Evolutionary conservation across 2,329 filamentous ascomycete species (phyloP), one percentile per base, ranked within the genome.

Genomic region (Neofusicoccum cordaticola): DNA sequence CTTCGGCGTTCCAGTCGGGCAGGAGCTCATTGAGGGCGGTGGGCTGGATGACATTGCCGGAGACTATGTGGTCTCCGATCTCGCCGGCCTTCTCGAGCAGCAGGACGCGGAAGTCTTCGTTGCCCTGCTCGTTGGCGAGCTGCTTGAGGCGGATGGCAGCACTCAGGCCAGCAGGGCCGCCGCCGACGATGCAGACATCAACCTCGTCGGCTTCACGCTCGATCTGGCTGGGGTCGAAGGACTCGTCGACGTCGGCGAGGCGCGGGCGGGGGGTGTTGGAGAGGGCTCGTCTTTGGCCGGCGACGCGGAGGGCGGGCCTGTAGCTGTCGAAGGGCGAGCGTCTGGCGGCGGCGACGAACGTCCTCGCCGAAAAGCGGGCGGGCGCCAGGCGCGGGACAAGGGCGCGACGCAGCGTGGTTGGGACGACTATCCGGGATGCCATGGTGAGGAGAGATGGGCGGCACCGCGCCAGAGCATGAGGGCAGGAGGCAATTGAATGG

Each of bases 61-160:
- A 98, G 42, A 99, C 85, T 68, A 97, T 96, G 77, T 99, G 95
- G 34, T 93, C 93, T 62, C 95, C 95, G 66, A 99, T 81, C 77
- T 99, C 95, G 67, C 93, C 92, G 2, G 95, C 93, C 80, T 99
- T 99, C 77, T 99, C 95, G 66, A 99, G 83, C 42, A 99, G 82
- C 65, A 99, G 82, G 11, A 99, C 94, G 39, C 95, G 86, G 76
- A 99, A 98, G 68, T 97, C 93, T 68, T 98, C 93, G 77, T 98
- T 96, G 68, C 95, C 94, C 39, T 91, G 92, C 74, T 93, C 92
- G 74, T 93, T 97, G 70, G 95, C 95, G 58, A 97, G 84, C 79
- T 99, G 94, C 83, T 98, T 98, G 63, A 99, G 82, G 69, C 91
- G 90, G 74, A 99, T 99, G 58, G 94, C 95, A 52, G 95, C 93